Conservation (phyloP, 2,329 filamentous ascomycete species). For the Colletotrichum endophyticum region DNA sequence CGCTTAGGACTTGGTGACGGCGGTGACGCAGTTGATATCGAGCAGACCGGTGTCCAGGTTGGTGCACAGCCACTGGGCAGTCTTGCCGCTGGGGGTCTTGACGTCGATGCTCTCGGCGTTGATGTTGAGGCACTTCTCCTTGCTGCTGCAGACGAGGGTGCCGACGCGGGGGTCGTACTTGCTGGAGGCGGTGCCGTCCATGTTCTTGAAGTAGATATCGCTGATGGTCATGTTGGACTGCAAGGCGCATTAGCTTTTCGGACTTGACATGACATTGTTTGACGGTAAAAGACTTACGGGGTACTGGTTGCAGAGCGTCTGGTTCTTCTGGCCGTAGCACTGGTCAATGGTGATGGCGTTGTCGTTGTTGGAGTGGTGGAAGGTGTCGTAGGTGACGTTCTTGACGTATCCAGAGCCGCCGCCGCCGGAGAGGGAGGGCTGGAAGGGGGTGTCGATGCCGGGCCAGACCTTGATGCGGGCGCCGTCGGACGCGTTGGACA, state of each 20-base stretch:
- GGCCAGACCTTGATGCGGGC: constrained; percentile 80
- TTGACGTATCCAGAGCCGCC: constrained; percentile 63
- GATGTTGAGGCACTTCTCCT: constrained; percentile 19
- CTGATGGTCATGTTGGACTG: constrained; percentile 19
- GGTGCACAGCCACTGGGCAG: constrained; percentile 11
- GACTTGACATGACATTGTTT: no score
- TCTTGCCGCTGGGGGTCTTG: constrained; percentile 17
- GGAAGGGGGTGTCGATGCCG: constrained; percentile 45
- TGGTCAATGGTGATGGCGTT: constrained; percentile 32
- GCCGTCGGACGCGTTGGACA: constrained; percentile 66
- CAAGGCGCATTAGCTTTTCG: neutral
- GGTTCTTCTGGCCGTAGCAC: constrained; percentile 21
- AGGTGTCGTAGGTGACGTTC: constrained; percentile 71
- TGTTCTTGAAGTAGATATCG: constrained; percentile 22
- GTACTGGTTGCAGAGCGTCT: constrained; percentile 19
- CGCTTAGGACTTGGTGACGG: neutral
- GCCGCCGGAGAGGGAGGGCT: constrained; percentile 62
- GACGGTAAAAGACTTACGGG: constrained; percentile 15
- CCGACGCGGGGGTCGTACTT: constrained; percentile 19
- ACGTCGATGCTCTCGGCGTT: constrained; percentile 14
- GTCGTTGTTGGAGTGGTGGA: constrained; percentile 66
- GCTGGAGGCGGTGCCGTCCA: constrained; percentile 16
- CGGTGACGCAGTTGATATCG: constrained; percentile 14
- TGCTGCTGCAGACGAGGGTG: constrained; percentile 19
- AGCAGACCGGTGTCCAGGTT: constrained; percentile 16